A percentile compares a stretch with the other conserved stretches of the same genome.
These are phyloP conservation scores for Penicillium griseofulvum DNA, from an alignment of 2,329 filamentous ascomycete species.

Conservation along the genomic window DNA sequence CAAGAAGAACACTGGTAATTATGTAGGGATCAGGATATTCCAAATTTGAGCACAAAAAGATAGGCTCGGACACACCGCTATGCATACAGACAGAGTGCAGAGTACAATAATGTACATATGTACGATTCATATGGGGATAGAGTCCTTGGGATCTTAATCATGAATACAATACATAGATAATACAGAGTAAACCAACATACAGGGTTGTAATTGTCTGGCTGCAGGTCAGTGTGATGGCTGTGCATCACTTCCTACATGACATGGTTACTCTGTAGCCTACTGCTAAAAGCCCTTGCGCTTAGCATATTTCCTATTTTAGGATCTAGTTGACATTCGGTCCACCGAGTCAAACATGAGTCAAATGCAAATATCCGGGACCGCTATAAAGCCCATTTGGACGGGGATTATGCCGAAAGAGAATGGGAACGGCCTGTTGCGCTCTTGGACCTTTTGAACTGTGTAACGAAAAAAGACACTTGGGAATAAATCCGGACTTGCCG, in stretches of 20 bases:
- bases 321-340: background rate
- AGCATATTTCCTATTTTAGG: background rate
- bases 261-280: slow-evolving; percentile 4
- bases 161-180: background rate
- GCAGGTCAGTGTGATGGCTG: slow-evolving; percentile 14
- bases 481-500: background rate
- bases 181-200: background rate
- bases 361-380: background rate
- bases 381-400: background rate
- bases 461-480: background rate
- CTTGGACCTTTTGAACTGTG: background rate
- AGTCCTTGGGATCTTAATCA: background rate
- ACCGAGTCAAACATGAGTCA: background rate
- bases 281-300: background rate
- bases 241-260: slow-evolving; percentile 8
- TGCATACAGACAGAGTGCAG: too few relatives aligned
- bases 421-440: slow-evolving; percentile 4
- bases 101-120: background rate
- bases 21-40: background rate
- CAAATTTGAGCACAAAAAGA: background rate
- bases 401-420: background rate
- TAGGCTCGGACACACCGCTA: background rate
- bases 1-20: background rate
- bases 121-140: background rate
- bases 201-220: slow-evolving; percentile 10